Percentiles rank a stretch among this genome's conserved stretches.
These are phyloP conservation scores for Chaetomium olivaceum DNA, from an alignment of 2,329 filamentous ascomycete species.

Conservation along the genomic window DNA sequence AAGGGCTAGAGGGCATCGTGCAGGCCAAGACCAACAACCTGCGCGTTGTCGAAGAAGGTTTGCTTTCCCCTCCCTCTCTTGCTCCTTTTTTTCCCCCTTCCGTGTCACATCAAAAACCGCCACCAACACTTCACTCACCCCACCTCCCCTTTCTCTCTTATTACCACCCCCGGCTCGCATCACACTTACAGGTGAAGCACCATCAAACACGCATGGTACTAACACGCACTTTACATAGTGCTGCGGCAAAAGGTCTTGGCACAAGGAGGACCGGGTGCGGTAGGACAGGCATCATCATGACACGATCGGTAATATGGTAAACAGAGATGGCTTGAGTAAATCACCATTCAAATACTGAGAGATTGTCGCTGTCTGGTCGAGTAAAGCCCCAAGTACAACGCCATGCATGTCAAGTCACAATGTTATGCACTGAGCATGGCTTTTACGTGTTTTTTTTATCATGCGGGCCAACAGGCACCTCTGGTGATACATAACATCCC, in stretches of 20 bases:
- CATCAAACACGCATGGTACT: background rate
- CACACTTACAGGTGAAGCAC: background rate
- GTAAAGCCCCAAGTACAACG: background rate
- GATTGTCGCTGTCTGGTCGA: background rate
- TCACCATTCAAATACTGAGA: background rate
- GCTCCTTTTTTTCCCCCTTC: background rate
- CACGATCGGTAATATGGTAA: background rate
- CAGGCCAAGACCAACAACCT: constrained; percentile 79
- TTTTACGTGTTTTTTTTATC: background rate
- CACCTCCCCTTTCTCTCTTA: too few species aligned
- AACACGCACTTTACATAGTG: constrained; percentile 35
- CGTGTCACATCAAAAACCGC: background rate
- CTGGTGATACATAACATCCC: background rate
- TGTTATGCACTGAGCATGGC: background rate
- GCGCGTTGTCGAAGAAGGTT: constrained; percentile 85
- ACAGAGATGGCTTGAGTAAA: background rate
- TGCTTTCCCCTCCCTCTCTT: constrained; percentile 13
- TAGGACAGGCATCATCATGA: constrained; percentile 29
- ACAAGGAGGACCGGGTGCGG: constrained; percentile 20
- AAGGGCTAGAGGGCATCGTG: constrained; percentile 59
- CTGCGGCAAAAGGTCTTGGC: constrained; percentile 43
- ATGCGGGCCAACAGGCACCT: constrained; percentile 1
- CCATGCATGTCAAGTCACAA: background rate
- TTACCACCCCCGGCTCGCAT: background rate
- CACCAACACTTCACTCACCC: background rate